These are phyloP conservation scores for Aspergillus unguis DNA, from an alignment of 2,329 filamentous ascomycete genomes.

Conservation along the genomic window DNA sequence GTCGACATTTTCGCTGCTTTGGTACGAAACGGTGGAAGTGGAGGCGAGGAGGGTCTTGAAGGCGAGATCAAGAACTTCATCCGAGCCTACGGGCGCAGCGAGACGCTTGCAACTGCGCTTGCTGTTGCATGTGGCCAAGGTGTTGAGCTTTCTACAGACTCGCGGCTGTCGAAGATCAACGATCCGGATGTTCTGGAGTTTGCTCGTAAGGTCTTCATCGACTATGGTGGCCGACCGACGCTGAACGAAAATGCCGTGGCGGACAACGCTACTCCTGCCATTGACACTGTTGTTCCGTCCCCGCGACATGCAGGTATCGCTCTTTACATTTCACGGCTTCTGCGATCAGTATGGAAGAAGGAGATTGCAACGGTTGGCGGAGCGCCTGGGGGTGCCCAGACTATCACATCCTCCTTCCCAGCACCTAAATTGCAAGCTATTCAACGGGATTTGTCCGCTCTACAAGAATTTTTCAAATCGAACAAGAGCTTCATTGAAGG, in stretches of 20 bases:
- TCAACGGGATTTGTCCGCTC: constrained; percentile 73
- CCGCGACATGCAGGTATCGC: constrained; percentile 85
- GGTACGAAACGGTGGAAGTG: constrained; percentile 64
- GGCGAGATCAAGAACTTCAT: constrained; percentile 80
- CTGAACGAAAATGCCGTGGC: constrained; percentile 71
- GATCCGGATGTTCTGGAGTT: constrained; percentile 84
- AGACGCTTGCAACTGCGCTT: constrained; percentile 84
- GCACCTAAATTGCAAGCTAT: constrained; percentile 68
- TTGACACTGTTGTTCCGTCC: constrained; percentile 82
- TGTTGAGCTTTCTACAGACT: constrained; percentile 70
- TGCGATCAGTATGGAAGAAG: constrained; percentile 83
- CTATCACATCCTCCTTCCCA: constrained; percentile 65
- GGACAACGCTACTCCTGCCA: constrained; percentile 60
- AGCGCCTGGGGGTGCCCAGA: constrained; percentile 58
- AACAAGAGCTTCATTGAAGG: constrained; percentile 93
- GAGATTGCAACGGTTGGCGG: constrained; percentile 62
- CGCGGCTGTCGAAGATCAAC: constrained; percentile 65
- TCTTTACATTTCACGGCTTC: constrained; percentile 80
- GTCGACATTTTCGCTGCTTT: constrained; percentile 89
- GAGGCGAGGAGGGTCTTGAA: constrained; percentile 71
- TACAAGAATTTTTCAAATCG: constrained; percentile 77
- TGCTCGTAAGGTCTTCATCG: constrained; percentile 83
- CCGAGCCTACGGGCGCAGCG: constrained; percentile 77
- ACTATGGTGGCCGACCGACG: constrained; percentile 83
- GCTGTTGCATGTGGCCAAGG: constrained; percentile 95